A percentile compares a stretch with the other conserved stretches of the same genome.
phyloP scores from a whole-genome alignment of 225 moss, liverwort and hornwort genomes.

The Marchantia paleacea region DNA sequence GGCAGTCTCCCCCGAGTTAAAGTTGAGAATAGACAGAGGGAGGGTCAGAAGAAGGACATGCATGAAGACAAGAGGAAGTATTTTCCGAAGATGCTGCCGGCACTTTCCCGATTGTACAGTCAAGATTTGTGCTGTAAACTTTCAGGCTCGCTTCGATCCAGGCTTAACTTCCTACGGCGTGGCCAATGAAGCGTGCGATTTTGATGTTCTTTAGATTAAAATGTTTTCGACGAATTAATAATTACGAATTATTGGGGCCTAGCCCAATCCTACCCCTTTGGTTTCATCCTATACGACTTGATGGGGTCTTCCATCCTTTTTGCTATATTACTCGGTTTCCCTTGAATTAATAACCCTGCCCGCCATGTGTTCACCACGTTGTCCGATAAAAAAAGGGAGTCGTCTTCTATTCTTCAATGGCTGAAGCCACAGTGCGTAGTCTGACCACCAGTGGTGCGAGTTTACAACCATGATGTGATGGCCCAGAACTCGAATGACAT shows the following conservation, averaged over 20 bases:
- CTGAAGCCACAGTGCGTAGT: too few relatives aligned
- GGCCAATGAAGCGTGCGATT: slow-evolving; percentile 9
- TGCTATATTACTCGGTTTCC: too few relatives aligned
- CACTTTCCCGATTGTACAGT: background rate
- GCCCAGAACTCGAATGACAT: background rate
- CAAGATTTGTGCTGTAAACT: background rate
- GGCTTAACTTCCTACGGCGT: background rate
- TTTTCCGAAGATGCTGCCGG: background rate
- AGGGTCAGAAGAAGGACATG: background rate
- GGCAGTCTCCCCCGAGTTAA: background rate
- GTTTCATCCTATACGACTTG: too few relatives aligned
- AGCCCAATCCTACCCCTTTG: too few relatives aligned
- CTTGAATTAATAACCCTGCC: background rate
- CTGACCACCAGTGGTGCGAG: background rate
- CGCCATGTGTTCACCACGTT: slow-evolving; percentile 4
- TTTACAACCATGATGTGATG: background rate
- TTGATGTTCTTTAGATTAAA: background rate
- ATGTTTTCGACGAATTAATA: background rate
- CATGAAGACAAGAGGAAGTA: too few relatives aligned
- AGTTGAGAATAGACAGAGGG: background rate
- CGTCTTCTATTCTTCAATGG: background rate
- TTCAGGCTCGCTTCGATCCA: background rate
- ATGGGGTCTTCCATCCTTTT: too few relatives aligned
- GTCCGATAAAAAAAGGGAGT: background rate
- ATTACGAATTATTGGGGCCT: too few relatives aligned